Evolutionary conservation across 345 rosid species (phyloP), one percentile per base, ranked within the genome.

Genomic region (Nasturtium officinale): DNA sequence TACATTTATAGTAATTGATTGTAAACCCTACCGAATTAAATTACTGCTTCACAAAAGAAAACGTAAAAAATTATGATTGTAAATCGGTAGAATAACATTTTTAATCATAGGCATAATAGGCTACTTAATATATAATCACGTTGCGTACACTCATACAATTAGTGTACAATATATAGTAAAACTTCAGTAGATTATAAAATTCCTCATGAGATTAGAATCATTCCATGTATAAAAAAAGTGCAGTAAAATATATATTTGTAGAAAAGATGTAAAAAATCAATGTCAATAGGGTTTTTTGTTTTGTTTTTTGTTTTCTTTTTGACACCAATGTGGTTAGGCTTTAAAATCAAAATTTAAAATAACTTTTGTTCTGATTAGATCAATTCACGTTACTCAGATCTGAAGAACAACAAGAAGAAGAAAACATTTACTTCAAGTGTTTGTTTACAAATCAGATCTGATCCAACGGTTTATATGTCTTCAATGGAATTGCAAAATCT

Each of bases 351-450:
- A 7, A 5, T 32, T 7, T 2, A 32, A 32, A 32, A 32, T 32
- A 32, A 26, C 2, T 7, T 32, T 32, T 7, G 35, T 32, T 32
- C 8, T 32, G 9, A 2, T 32, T 32, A 32, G 9, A 32, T 32
- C 35, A 32, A 32, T 32, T 32, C 35, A 32, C 55, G 53, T 12
- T 35, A 48, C 20, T 59, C 68, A 67, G 78, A 75, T 75, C 73
- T 75, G 47, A 66, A 56, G 50, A 73, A 64, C 20, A 65, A 47
- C 9, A 35, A 65, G 23, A 50, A 46, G 17, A 52, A 65, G 30
- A 58, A 58, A 53, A 43, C 46, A 61, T 15, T n/a, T n/a, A 28
- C 16, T 25, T 45, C 58, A 42, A 43, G 15, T 40, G 52, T 33
- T 21, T 8, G 37, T 8, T 33, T 33, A 33, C 13, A 6, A 16